Percentiles rank a stretch among this genome's conserved stretches.
These are phyloP conservation scores for Colletotrichum ledebouriae DNA, from an alignment of 2,329 filamentous ascomycete species.

Conservation along the genomic window DNA sequence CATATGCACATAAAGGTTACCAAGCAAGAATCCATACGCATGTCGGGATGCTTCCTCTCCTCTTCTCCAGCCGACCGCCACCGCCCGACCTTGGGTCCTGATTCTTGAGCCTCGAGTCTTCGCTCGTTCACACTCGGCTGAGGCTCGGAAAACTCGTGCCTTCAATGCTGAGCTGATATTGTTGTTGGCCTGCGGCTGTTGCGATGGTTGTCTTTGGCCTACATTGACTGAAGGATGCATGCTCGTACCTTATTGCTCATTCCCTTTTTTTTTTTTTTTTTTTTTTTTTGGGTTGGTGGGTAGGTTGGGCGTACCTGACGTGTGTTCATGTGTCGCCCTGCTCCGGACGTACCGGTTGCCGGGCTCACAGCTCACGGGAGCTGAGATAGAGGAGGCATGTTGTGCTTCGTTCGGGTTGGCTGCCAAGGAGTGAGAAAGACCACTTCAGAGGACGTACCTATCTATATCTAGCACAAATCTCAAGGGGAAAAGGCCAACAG, in stretches of 20 bases:
- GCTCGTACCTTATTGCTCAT: too few relatives aligned
- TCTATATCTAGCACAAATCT: conserved; percentile 11
- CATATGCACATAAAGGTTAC: background rate
- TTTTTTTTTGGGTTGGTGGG: too few relatives aligned
- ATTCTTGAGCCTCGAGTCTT: background rate
- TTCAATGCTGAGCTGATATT: background rate
- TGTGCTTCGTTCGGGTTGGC: background rate
- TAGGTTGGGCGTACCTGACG: background rate
- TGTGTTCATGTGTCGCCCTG: too few relatives aligned
- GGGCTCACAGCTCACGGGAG: background rate
- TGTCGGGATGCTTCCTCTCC: conserved; percentile 12
- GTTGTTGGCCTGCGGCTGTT: conserved; percentile 4
- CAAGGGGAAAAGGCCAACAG: background rate
- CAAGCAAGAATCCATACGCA: conserved; percentile 7
- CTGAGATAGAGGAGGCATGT: conserved; percentile 8
- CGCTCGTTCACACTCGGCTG: conserved; percentile 11
- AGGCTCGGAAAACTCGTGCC: conserved; percentile 16
- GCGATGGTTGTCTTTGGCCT: conserved; percentile 9
- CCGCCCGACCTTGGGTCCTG: background rate
- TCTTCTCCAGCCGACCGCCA: conserved; percentile 25
- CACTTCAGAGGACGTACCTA: background rate
- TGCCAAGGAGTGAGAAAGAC: background rate
- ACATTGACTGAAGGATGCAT: too few relatives aligned
- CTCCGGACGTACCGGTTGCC: background rate
- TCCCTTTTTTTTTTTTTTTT: too few relatives aligned